phyloP scores from a whole-genome alignment of 2,329 filamentous ascomycete genomes.

The Fusarium heterosporum region DNA sequence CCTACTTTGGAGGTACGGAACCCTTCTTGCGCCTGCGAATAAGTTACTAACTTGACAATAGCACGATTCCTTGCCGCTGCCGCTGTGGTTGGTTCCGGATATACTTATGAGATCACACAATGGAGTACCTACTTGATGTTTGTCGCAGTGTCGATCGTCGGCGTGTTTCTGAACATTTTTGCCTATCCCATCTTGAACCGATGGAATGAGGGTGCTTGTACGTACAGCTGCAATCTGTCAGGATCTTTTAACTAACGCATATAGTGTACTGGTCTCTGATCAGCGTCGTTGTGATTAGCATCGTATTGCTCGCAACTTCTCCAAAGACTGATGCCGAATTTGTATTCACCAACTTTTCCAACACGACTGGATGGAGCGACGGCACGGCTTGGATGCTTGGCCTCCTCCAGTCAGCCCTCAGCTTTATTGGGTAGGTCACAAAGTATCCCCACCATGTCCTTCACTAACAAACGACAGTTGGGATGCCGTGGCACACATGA shows the following conservation, averaged over 20 bases:
- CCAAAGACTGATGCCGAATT: conserved; percentile 56
- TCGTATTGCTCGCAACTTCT: conserved; percentile 55
- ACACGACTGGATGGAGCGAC: conserved; percentile 59
- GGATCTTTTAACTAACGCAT: not conserved
- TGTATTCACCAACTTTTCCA: conserved; percentile 60
- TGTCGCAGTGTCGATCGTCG: conserved; percentile 45
- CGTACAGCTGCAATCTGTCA: conserved; percentile 4
- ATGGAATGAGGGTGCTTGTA: conserved; percentile 57
- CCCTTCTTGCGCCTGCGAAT: no score
- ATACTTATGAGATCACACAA: conserved; percentile 52
- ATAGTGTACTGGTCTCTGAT: conserved; percentile 56
- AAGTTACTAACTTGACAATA: conserved; percentile 28
- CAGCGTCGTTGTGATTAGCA: conserved; percentile 57
- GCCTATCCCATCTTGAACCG: conserved; percentile 55
- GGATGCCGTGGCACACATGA: conserved; percentile 59
- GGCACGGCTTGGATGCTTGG: conserved; percentile 61
- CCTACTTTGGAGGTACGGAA: conserved; percentile 56
- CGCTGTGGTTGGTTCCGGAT: conserved; percentile 54
- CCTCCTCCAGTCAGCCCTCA: conserved; percentile 55
- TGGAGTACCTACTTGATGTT: conserved; percentile 59
- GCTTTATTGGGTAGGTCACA: conserved; percentile 46
- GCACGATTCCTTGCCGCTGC: conserved; percentile 59
- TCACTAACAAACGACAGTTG: conserved; percentile 46
- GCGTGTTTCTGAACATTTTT: conserved; percentile 54
- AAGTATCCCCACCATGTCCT: rapidly evolving